phyloP scores from a whole-genome alignment of 352 stramenopile genomes.

The Stramenopiles sp. region DNA sequence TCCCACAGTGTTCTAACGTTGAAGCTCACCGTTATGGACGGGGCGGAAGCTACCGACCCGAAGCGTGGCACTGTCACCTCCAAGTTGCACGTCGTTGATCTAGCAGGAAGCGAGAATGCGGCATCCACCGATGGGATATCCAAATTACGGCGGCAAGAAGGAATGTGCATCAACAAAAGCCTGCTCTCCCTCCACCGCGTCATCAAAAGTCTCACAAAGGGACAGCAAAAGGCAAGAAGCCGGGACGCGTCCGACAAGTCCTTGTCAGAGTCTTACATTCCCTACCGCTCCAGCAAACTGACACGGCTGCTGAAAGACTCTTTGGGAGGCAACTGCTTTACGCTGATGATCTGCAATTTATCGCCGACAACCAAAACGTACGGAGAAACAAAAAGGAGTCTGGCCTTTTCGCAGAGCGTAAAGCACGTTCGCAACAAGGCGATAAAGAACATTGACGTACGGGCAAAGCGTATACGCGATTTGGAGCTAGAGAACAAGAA shows the following conservation, averaged over 20 bases:
- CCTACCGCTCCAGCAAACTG: slow-evolving; percentile 64
- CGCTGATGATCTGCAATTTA: slow-evolving; percentile 68
- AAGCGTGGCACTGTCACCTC: neutral
- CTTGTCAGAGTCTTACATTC: slow-evolving; percentile 38
- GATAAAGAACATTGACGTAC: neutral
- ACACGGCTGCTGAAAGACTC: slow-evolving; percentile 57
- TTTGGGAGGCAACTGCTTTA: slow-evolving; percentile 57
- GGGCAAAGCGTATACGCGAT: neutral
- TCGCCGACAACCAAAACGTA: slow-evolving; percentile 27
- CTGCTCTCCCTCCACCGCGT: slow-evolving; percentile 4
- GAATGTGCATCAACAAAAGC: slow-evolving; percentile 7
- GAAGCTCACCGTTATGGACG: neutral
- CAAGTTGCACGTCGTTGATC: slow-evolving; percentile 8
- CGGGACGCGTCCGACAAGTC: too few relatives aligned
- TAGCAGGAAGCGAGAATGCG: slow-evolving; percentile 8
- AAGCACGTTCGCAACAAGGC: slow-evolving; percentile 6
- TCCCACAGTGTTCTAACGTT: slow-evolving; percentile 3
- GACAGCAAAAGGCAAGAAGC: neutral
- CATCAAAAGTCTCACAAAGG: slow-evolving; percentile 4
- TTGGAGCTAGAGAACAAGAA: slow-evolving; percentile 9
- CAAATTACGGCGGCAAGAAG: slow-evolving; percentile 5
- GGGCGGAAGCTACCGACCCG: neutral
- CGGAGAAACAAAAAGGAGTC: neutral
- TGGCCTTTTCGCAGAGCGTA: neutral
- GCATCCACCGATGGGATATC: neutral